Conservation (phyloP, 371 early-diverging fungal genomes). For the Mucor irregularis region DNA sequence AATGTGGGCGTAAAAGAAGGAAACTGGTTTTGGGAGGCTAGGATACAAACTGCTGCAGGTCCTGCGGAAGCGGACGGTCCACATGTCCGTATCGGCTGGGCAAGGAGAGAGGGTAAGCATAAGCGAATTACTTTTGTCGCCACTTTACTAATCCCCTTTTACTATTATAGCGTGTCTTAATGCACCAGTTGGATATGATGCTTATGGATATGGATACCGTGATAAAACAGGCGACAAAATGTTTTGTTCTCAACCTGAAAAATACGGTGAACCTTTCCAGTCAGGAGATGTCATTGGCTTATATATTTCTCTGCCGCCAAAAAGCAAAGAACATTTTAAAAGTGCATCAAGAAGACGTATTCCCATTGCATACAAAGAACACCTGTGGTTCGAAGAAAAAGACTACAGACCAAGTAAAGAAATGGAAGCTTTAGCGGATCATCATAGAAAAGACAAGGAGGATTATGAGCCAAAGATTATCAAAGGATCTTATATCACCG, state of each 20-base stretch:
- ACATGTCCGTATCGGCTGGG: conserved; percentile 71
- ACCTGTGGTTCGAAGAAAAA: conserved; percentile 69
- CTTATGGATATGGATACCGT: conserved; percentile 68
- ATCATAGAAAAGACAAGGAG: conserved; percentile 28
- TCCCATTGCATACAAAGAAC: conserved; percentile 64
- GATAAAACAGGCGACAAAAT: conserved; percentile 69
- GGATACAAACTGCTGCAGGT: conserved; percentile 46
- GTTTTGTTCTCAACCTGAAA: conserved; percentile 56
- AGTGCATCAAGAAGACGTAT: conserved; percentile 56
- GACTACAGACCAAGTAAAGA: conserved; percentile 62
- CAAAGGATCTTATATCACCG: conserved; percentile 52
- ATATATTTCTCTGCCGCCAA: conserved; percentile 60
- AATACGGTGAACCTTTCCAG: conserved; percentile 62
- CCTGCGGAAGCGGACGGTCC: conserved; percentile 48
- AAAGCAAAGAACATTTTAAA: conserved; percentile 39
- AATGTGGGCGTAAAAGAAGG: conserved; percentile 70
- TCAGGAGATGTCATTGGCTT: conserved; percentile 74
- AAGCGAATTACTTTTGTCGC: no score
- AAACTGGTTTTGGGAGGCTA: conserved; percentile 70
- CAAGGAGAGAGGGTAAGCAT: conserved; percentile 66
- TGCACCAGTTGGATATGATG: conserved; percentile 74
- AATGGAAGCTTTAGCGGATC: conserved; percentile 53
- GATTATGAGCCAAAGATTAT: conserved; percentile 37
- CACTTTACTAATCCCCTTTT: no score
- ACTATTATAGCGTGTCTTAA: conserved; percentile 69